Evolutionary conservation across 345 rosid genomes (phyloP), one percentile per base, ranked within the genome.

Genomic region (Theobroma cacao): DNA sequence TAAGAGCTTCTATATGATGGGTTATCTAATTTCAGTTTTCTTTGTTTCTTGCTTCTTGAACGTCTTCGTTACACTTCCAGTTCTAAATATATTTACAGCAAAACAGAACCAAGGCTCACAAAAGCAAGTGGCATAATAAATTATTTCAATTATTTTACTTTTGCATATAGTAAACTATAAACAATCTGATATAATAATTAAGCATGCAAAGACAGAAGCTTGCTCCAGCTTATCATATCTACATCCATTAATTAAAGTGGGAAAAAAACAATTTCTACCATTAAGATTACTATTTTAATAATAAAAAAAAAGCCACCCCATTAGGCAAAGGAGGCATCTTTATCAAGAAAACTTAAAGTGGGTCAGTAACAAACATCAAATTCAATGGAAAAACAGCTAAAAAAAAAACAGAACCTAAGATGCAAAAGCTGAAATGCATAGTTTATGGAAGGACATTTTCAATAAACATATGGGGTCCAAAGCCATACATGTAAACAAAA

Each of bases 91-190:
- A 18, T 9, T 3, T 8, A 7, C 14, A 69, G 74, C 36, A 47
- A 45, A 69, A 48, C 41, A 70, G 18, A 52, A 18, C 50, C 34
- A 45, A 26, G 30, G 56, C 40, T 6, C 58, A 47, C 12, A 47
- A n/a, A 26, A 70, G 74, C 74, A 70, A 30, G 59, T 47, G 40
- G 74, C 3, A 47, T 31, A 30, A 17, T 70, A 70, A 70, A 70
- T 70, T 70, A 70, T 14, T 70, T 48, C 26, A n/a, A 24, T 28
- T 47, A 30, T 34, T 47, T 28, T 68, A 43, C 13, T 24, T 68
- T 15, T 68, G 45, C 22, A 65, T 7, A n/a, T 8, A 41, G 11
- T 41, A 41, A 41, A 41, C n/a, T n/a, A 67, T 7, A 68, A 45
- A 45, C 36, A 68, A 7, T 26, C 38, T 68, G 3, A 17, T 24